Evolutionary conservation across 306 rosid species (phyloP).

Genomic region (Cucurbita ficifolia): DNA sequence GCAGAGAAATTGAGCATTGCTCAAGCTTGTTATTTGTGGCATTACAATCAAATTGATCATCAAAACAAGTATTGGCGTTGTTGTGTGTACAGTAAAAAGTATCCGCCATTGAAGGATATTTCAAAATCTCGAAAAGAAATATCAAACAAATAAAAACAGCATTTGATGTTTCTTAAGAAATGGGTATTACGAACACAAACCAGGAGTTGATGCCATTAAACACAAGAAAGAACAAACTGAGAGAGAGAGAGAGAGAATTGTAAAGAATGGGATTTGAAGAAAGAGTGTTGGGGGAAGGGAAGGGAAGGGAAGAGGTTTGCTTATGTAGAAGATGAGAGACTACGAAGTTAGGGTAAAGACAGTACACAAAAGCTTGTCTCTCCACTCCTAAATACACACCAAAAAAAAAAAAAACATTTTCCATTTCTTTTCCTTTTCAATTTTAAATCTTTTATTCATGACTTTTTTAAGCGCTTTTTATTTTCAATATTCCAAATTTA

Average conservation of each 20-base stretch:
- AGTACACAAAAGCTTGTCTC: too few species aligned
- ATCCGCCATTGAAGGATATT: slow-evolving; percentile 35
- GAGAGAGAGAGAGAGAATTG: background rate
- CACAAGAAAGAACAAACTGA: background rate
- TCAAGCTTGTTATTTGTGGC: slow-evolving; percentile 19
- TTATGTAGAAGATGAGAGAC: slow-evolving; percentile 4
- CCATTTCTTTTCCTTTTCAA: background rate
- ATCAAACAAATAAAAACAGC: slow-evolving; percentile 2
- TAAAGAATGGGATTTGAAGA: background rate
- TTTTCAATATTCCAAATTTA: too few species aligned
- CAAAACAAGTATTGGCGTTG: slow-evolving; percentile 22
- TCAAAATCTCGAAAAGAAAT: slow-evolving; percentile 13
- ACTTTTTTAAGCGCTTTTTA: too few species aligned
- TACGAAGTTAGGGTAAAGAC: background rate
- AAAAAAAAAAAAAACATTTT: background rate
- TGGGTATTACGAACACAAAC: background rate
- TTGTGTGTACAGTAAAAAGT: slow-evolving; percentile 36
- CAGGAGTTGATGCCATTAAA: too few species aligned
- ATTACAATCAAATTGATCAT: slow-evolving; percentile 23
- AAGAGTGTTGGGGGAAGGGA: background rate
- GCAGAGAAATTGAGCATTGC: slow-evolving; percentile 16
- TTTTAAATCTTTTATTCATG: background rate
- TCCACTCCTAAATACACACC: background rate
- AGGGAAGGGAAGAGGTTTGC: background rate
- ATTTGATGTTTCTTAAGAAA: background rate